These are phyloP conservation scores for Cytospora piceae DNA, from an alignment of 2,329 filamentous ascomycete species.

Conservation along the genomic window DNA sequence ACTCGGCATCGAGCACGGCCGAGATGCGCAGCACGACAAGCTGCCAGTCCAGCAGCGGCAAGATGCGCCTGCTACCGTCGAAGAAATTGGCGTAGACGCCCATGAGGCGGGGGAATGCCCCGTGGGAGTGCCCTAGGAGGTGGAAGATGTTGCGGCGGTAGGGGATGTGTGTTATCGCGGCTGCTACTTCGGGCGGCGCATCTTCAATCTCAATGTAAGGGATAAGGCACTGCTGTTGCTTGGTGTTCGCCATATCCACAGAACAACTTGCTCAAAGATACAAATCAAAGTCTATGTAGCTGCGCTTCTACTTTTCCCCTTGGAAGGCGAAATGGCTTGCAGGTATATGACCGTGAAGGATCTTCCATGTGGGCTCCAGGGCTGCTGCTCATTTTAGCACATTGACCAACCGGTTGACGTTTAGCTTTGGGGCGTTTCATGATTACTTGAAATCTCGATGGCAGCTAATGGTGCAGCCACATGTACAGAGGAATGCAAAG, in stretches of 20 bases:
- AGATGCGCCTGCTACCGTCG: conserved; percentile 25
- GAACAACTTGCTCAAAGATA: no score
- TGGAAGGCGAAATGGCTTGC: no score
- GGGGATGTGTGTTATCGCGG: background rate
- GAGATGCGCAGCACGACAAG: conserved; percentile 34
- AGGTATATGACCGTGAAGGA: no score
- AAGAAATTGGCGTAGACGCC: conserved; percentile 21
- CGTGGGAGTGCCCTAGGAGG: background rate
- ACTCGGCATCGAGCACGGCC: conserved; percentile 33
- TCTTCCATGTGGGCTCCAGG: no score
- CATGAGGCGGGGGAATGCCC: conserved; percentile 30
- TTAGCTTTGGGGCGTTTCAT: no score
- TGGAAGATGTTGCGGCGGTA: background rate
- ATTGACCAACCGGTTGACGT: no score
- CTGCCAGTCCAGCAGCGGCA: conserved; percentile 33
- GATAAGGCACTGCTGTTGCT: background rate
- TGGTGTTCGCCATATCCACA: background rate
- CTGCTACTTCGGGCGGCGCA: background rate
- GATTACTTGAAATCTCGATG: no score
- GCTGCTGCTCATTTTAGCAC: no score
- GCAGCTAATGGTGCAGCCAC: no score
- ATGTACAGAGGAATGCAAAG: no score
- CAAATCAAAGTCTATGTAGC: no score
- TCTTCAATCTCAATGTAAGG: background rate
- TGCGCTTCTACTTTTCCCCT: no score